Evolutionary conservation across 371 early-diverging fungal genomes (phyloP).

Genomic region (Cokeromyces recurvatus): DNA sequence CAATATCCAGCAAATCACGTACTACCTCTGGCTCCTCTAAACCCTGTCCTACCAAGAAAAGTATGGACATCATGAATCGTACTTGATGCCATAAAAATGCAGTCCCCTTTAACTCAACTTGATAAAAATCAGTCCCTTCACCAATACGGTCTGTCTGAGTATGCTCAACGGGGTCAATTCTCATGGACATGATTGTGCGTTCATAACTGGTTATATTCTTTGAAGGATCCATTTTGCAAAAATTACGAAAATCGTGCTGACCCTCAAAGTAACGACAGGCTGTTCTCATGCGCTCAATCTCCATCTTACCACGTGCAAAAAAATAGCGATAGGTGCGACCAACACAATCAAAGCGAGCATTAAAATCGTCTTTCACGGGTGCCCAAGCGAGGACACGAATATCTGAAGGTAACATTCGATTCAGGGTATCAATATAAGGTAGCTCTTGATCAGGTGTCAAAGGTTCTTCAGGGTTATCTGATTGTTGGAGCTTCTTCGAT

Average conservation of each 20-base stretch:
- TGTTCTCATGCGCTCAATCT: slow-evolving; percentile 69
- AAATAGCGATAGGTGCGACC: slow-evolving; percentile 92
- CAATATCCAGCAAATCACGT: slow-evolving; percentile 31
- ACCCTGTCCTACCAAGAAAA: slow-evolving; percentile 78
- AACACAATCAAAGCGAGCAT: slow-evolving; percentile 87
- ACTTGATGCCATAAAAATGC: slow-evolving; percentile 98
- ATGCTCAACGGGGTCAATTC: slow-evolving; percentile 52
- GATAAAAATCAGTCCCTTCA: slow-evolving; percentile 49
- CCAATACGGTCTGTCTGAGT: slow-evolving; percentile 4
- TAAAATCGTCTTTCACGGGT: slow-evolving; percentile 70
- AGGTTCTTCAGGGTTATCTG: not conserved
- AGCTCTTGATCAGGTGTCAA: slow-evolving; percentile 48
- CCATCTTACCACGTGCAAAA: slow-evolving; percentile 63
- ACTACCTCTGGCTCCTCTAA: slow-evolving; percentile 37
- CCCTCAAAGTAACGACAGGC: slow-evolving; percentile 75
- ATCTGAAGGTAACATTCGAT: slow-evolving; percentile 80
- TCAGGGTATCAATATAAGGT: slow-evolving; percentile 80
- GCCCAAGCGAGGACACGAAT: slow-evolving; percentile 94
- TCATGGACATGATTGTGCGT: slow-evolving; percentile 62
- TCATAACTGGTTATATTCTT: slow-evolving; percentile 77
- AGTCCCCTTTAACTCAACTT: slow-evolving; percentile 69
- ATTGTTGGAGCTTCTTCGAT: slow-evolving; percentile 38
- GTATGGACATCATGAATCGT: slow-evolving; percentile 90
- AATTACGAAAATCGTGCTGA: slow-evolving; percentile 89
- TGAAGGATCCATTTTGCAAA: slow-evolving; percentile 88